Evolutionary conservation across 805 yeast genomes (phyloP), one percentile per base, ranked within the genome.

Genomic region (Nakazawaea sp.): DNA sequence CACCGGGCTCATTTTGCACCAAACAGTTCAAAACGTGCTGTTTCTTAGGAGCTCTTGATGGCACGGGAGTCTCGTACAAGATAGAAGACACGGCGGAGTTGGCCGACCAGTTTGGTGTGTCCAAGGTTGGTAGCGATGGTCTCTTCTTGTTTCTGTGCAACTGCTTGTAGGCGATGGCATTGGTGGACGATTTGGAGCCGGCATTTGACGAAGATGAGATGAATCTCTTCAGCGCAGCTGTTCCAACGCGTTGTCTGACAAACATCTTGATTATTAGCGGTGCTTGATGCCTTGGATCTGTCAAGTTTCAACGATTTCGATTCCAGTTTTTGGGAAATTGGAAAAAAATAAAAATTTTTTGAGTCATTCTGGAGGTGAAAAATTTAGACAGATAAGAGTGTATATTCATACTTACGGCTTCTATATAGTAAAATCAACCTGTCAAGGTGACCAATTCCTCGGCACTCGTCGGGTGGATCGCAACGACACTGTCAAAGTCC

Each of bases 1-100:
- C 98, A 71, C 98, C 98, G 6, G 98, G 97, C 64, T 92, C 98
- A 61, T 92, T 90, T 64, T 92, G 97, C 13, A 92, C 98, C 56
- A 92, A 72, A 66, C 98, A 92, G 72, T 90, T 92, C 58, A 92
- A 71, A 31, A 92, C 94, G 52, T 92, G 98, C 53, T 84, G 84
- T 48, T 82, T 80, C 49, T 72, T 68, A 29, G 88, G 85, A 4
- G 75, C 71, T 33, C 51, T 63, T 2, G 77, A 66, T 27, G 81
- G 75, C 18, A 65, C 55, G 74, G 98, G 74, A 3, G 96, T 86
- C 59, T 92, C 97, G 63, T 89, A 90, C 46, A 92, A 68, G 48
- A 92, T 92, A 10, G 97, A 87, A 10, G 96, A 83, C 30, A 92
- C 97, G 5, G 97, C 98, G 31, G 95, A 84, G 47, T 85, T 83